Evolutionary conservation across 225 moss, liverwort and hornwort genomes (phyloP).

Genomic region (Rhytidiadelphus loreus): DNA sequence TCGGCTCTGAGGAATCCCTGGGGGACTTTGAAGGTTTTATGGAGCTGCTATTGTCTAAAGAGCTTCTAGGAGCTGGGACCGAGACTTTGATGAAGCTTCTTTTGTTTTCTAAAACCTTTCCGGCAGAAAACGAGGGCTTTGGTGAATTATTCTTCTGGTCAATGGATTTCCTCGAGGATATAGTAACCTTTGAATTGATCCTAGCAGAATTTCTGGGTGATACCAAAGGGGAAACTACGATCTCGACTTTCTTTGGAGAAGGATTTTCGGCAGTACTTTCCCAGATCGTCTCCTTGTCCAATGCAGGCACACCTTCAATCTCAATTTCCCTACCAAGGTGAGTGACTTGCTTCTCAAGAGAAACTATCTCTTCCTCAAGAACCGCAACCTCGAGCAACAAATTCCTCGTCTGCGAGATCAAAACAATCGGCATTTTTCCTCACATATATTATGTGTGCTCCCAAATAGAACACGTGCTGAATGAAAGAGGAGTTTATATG

Average conservation of each 20-base stretch:
- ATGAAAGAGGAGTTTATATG: not conserved
- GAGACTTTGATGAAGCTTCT: not conserved
- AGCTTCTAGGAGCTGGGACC: not conserved
- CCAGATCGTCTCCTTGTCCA: conserved; percentile 13
- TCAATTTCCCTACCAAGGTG: conserved; percentile 23
- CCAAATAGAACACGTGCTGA: not conserved
- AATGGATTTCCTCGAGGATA: conserved; percentile 1
- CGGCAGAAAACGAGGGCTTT: not conserved
- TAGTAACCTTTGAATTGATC: not conserved
- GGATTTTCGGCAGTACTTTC: not conserved
- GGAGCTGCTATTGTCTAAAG: not conserved
- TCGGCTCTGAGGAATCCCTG: not conserved
- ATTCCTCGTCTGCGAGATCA: conserved; percentile 26
- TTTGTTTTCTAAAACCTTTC: not conserved
- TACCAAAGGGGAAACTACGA: not conserved
- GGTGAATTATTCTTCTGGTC: conserved; percentile 7
- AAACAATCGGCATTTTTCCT: not conserved
- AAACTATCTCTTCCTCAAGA: conserved; percentile 43
- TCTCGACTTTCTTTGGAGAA: not conserved
- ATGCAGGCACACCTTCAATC: not conserved
- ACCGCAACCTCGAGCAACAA: conserved; percentile 43
- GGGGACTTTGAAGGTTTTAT: not conserved
- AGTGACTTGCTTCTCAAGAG: conserved; percentile 30
- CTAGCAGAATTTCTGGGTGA: not conserved
- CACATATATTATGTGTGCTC: not conserved